phyloP scores from a whole-genome alignment of 371 early-diverging fungal species.

The Mortierella sp. region DNA sequence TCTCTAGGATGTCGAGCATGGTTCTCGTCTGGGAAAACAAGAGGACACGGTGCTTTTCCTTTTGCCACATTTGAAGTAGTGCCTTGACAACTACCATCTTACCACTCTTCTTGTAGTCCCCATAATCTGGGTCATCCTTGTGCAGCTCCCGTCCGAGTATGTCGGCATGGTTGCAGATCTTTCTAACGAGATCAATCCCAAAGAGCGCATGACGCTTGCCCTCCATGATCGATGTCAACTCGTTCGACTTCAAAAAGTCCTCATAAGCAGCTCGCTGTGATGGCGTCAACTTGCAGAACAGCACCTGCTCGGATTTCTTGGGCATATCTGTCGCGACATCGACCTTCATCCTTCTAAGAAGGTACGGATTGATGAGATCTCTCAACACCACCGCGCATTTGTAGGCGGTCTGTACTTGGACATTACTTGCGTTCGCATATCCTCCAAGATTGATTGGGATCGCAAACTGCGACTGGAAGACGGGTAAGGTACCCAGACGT shows the following conservation, averaged over 20 bases:
- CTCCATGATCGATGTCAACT: conserved; percentile 81
- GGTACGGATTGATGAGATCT: conserved; percentile 93
- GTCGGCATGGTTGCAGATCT: conserved; percentile 98
- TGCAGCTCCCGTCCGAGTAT: conserved; percentile 60
- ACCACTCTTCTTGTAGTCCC: conserved; percentile 75
- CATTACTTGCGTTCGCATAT: conserved; percentile 88
- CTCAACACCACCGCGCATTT: conserved; percentile 91
- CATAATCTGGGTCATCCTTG: conserved; percentile 68
- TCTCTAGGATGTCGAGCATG: conserved; percentile 96
- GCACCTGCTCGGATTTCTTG: conserved; percentile 91
- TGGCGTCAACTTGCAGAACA: conserved; percentile 92
- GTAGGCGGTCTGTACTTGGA: conserved; percentile 94
- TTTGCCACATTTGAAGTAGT: conserved; percentile 88
- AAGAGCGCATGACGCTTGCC: conserved; percentile 86
- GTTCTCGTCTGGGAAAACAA: conserved; percentile 97
- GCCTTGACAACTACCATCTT: conserved; percentile 92
- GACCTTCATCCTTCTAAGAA: conserved; percentile 93
- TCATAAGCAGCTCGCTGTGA: conserved; percentile 85
- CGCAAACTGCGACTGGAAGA: conserved; percentile 92
- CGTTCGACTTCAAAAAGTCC: conserved; percentile 76
- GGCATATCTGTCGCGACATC: conserved; percentile 95
- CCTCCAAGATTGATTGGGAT: conserved; percentile 94
- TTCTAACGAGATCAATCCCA: conserved; percentile 95
- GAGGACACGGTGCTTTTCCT: conserved; percentile 88
- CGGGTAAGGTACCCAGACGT: conserved; percentile 93